Evolutionary conservation across 768 basidiomycete genomes (phyloP), one percentile per base, ranked within the genome.

Genomic region (Phaffia tasmanica): DNA sequence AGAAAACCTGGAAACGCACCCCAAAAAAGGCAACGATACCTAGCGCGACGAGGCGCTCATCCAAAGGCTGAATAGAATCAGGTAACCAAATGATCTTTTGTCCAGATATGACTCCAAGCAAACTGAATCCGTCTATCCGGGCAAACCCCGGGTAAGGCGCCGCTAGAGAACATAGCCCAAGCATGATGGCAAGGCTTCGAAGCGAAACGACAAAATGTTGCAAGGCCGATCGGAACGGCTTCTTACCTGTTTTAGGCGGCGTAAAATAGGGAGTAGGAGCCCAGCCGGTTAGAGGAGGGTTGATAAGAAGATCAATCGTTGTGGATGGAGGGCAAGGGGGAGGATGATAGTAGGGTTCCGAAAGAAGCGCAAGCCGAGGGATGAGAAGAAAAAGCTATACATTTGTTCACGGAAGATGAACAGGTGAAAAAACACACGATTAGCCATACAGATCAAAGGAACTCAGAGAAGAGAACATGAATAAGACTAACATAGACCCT

Each of bases 281-380:
- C 56, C 55, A 62, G 55, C 60, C 59, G 46, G 60, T 29, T 14
- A 67, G 60, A 6, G 66, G 50, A n/a, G 66, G 61, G 18, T 67
- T 63, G 27, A 48, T 49, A 9, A 67, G 66, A 47, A 67, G 66
- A 35, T 67, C 61, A 30, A 67, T 58, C 42, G 66, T 62, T 1
- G 50, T 57, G 0, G 66, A 67, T 2, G 54, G 47, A 29, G 60
- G 50, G 23, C 48, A 56, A 19, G 60, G 51, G 4, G 55, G 66
- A 30, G 61, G 27, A 57, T 67, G 59, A 9, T 48, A 57, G 66
- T 67, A 57, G 8, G 66, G 55, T 21, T 46, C 18, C 16, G 54
- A 49, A 47, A 53, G 59, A 56, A 56, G 19, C 19, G 60, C 25
- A 14, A 67, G 65, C 3, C 65, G 59, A 18, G 65, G 65, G n/a